These are phyloP conservation scores for Pseudoturritis turrita DNA, from an alignment of 345 rosid species.

Conservation along the genomic window DNA sequence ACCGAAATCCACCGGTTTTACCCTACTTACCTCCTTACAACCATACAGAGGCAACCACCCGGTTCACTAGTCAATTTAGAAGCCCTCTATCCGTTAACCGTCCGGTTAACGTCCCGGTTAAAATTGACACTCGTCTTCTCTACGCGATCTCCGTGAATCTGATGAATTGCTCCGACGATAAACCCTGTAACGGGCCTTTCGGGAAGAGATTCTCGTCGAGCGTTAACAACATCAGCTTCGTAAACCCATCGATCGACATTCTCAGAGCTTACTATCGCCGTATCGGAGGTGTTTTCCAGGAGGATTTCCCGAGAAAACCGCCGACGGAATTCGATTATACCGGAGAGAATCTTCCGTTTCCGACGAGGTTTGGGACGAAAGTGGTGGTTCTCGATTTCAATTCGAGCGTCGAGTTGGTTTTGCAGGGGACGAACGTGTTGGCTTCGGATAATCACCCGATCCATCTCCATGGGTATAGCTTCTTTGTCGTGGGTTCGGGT, in stretches of 20 bases:
- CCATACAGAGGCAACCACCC: slow-evolving; percentile 67
- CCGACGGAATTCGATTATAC: slow-evolving; percentile 43
- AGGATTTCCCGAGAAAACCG: slow-evolving; percentile 77
- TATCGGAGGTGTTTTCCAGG: slow-evolving; percentile 66
- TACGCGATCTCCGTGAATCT: slow-evolving; percentile 51
- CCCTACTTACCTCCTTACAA: slow-evolving; percentile 75
- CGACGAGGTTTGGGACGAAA: slow-evolving; percentile 60
- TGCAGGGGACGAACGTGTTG: slow-evolving; percentile 77
- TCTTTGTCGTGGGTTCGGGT: slow-evolving; percentile 69
- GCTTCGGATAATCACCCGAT: slow-evolving; percentile 73
- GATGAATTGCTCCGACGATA: slow-evolving; percentile 60
- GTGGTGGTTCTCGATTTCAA: slow-evolving; percentile 72
- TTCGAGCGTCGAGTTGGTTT: slow-evolving; percentile 58
- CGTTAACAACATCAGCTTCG: slow-evolving; percentile 74
- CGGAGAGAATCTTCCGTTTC: slow-evolving; percentile 83
- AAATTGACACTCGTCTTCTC: slow-evolving; percentile 29
- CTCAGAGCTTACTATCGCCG: slow-evolving; percentile 77
- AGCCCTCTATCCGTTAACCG: slow-evolving; percentile 36
- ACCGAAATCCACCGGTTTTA: slow-evolving; percentile 36
- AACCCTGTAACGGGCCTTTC: slow-evolving; percentile 75
- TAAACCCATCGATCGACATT: slow-evolving; percentile 51
- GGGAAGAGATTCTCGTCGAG: slow-evolving; percentile 79
- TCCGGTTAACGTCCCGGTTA: slow-evolving; percentile 37
- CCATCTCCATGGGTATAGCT: slow-evolving; percentile 82
- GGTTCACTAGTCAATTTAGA: slow-evolving; percentile 48